phyloP scores from a whole-genome alignment of 2,329 filamentous ascomycete species.

The Fonsecaea monophora region DNA sequence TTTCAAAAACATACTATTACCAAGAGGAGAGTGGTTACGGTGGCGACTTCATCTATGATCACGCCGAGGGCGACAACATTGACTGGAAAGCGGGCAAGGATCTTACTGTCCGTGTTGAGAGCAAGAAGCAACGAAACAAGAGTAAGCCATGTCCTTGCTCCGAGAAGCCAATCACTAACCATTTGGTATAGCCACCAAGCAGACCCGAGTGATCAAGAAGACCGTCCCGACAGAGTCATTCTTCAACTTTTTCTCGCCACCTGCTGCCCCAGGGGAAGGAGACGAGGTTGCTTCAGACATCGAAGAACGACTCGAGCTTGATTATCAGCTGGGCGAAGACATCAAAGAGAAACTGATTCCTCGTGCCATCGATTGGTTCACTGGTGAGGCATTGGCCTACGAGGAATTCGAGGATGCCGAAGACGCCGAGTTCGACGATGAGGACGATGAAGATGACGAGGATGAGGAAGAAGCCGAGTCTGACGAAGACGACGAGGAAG shows the following conservation, averaged over 20 bases:
- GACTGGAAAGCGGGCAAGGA: slow-evolving; percentile 95
- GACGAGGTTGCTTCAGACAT: slow-evolving; percentile 82
- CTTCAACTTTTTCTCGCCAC: slow-evolving; percentile 98
- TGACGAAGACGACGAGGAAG: slow-evolving; percentile 70
- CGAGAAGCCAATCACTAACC: slow-evolving; percentile 25
- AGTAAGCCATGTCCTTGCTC: slow-evolving; percentile 66
- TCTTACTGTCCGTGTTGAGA: slow-evolving; percentile 91
- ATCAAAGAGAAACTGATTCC: slow-evolving; percentile 99
- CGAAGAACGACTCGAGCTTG: slow-evolving; percentile 95
- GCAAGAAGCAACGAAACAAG: slow-evolving; percentile 99
- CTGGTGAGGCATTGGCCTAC: slow-evolving; percentile 93
- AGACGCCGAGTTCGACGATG: slow-evolving; percentile 81
- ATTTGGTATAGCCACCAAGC: slow-evolving; percentile 80
- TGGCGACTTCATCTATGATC: slow-evolving; percentile 99
- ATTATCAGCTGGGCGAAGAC: slow-evolving; percentile 98
- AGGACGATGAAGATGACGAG: slow-evolving; percentile 92
- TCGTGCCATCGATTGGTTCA: slow-evolving; percentile 99
- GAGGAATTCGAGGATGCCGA: slow-evolving; percentile 90
- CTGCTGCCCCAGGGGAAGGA: slow-evolving; percentile 79
- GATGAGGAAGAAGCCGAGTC: slow-evolving; percentile 76
- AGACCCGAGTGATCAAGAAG: slow-evolving; percentile 98
- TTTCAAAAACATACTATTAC: slow-evolving; percentile 99
- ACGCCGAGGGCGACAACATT: slow-evolving; percentile 97
- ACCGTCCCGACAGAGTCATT: slow-evolving; percentile 98
- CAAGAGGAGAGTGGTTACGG: slow-evolving; percentile 98